phyloP scores from a whole-genome alignment of 192 early-diverging fungal species.

The Dissophora ornata region DNA sequence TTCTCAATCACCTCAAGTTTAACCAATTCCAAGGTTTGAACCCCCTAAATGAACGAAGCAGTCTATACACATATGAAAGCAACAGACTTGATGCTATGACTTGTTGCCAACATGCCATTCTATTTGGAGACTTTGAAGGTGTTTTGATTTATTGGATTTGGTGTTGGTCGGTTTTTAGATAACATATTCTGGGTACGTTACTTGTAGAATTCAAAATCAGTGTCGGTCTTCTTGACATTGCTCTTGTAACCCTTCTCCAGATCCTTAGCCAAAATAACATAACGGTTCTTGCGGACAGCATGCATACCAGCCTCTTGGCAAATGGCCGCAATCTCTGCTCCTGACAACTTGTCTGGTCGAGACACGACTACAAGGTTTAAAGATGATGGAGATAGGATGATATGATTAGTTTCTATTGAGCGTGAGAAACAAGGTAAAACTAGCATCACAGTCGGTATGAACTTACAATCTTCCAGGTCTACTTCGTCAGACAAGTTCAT shows the following conservation, averaged over 20 bases:
- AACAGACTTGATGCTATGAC: too few relatives aligned
- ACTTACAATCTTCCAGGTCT: slow-evolving; percentile 95
- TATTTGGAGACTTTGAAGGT: too few relatives aligned
- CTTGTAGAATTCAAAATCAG: slow-evolving; percentile 96
- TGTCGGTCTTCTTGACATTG: slow-evolving; percentile 96
- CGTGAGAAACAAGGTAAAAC: neutral
- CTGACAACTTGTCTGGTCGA: slow-evolving; percentile 95
- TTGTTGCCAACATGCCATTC: too few relatives aligned
- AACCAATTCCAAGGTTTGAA: too few relatives aligned
- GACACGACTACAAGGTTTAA: slow-evolving; percentile 78
- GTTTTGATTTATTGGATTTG: too few relatives aligned
- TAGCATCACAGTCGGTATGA: neutral
- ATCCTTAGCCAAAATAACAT: slow-evolving; percentile 94
- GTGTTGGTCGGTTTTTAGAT: too few relatives aligned
- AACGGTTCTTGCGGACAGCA: slow-evolving; percentile 97
- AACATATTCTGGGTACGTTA: too few relatives aligned
- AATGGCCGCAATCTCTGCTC: slow-evolving; percentile 98
- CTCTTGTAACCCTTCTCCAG: slow-evolving; percentile 97
- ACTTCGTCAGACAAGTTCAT: slow-evolving; percentile 99
- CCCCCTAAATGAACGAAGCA: too few relatives aligned
- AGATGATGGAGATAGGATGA: too few relatives aligned
- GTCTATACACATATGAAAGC: too few relatives aligned
- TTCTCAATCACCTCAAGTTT: too few relatives aligned
- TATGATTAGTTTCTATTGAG: too few relatives aligned
- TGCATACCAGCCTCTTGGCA: slow-evolving; percentile 99